These are phyloP conservation scores for Podospora conica DNA, from an alignment of 495 filamentous ascomycete species.

Conservation along the genomic window DNA sequence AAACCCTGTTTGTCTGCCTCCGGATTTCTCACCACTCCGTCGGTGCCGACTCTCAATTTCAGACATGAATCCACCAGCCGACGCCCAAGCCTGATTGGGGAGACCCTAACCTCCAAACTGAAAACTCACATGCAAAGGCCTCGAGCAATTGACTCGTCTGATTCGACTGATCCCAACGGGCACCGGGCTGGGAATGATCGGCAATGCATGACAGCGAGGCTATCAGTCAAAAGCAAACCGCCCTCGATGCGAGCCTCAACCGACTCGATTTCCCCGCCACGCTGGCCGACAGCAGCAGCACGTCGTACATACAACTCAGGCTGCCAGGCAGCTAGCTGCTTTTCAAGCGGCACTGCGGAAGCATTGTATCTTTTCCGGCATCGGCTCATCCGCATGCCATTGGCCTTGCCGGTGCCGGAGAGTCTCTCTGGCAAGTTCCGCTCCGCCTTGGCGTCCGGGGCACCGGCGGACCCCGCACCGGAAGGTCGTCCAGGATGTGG, in stretches of 20 bases:
- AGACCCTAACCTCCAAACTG: neutral
- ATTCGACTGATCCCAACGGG: neutral
- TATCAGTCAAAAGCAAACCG: conserved; percentile 1
- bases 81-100: neutral
- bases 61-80: neutral
- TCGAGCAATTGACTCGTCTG: neutral
- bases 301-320: neutral
- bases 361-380: neutral
- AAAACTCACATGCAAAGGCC: neutral
- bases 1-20: neutral
- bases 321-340: neutral
- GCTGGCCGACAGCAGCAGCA: neutral
- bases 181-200: conserved; percentile 2
- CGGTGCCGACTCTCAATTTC: neutral
- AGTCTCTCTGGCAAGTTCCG: neutral
- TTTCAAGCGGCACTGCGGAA: neutral
- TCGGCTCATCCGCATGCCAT: neutral
- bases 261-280: neutral
- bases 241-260: neutral
- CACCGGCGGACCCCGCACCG: no score
- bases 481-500: no score
- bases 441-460: neutral
- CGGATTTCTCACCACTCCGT: neutral
- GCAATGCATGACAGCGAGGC: conserved; percentile 11
- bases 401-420: neutral